Conservation (phyloP, 805 yeast genomes). For the Candida coquimbonensis region DNA sequence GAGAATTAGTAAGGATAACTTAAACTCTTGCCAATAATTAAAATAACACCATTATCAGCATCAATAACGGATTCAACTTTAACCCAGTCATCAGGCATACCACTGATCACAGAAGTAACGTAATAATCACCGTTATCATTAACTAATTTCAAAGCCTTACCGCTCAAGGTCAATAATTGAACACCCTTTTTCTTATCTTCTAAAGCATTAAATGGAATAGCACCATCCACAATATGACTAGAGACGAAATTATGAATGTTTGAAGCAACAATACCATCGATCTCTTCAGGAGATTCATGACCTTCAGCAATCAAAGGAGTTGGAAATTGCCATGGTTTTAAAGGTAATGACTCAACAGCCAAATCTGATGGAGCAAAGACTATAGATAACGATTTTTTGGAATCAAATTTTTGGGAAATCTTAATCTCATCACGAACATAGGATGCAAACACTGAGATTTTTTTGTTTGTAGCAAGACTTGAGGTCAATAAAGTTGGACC, state of each 20-base stretch:
- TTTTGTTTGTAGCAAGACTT: slow-evolving; percentile 25
- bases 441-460: slow-evolving; percentile 57
- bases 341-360: slow-evolving; percentile 42
- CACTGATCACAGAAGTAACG: slow-evolving; percentile 26
- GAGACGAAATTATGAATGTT: slow-evolving; percentile 55
- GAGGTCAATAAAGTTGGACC: slow-evolving; percentile 26
- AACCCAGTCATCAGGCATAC: slow-evolving; percentile 28
- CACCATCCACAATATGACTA: slow-evolving; percentile 49
- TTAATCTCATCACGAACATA: slow-evolving; percentile 60
- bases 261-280: slow-evolving; percentile 40
- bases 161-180: slow-evolving; percentile 26
- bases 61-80: slow-evolving; percentile 28
- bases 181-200: slow-evolving; percentile 22
- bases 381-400: slow-evolving; percentile 34
- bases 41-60: slow-evolving; percentile 40
- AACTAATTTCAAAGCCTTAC: slow-evolving; percentile 30
- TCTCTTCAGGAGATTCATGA: slow-evolving; percentile 29
- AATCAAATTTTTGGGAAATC: slow-evolving; percentile 41
- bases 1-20: slow-evolving; percentile 1
- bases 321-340: slow-evolving; percentile 86
- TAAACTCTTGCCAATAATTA: slow-evolving; percentile 30
- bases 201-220: slow-evolving; percentile 17
- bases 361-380: slow-evolving; percentile 68
- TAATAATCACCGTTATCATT: slow-evolving; percentile 29
- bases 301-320: slow-evolving; percentile 29